phyloP scores from a whole-genome alignment of 345 rosid genomes.

The Viola odorata region DNA sequence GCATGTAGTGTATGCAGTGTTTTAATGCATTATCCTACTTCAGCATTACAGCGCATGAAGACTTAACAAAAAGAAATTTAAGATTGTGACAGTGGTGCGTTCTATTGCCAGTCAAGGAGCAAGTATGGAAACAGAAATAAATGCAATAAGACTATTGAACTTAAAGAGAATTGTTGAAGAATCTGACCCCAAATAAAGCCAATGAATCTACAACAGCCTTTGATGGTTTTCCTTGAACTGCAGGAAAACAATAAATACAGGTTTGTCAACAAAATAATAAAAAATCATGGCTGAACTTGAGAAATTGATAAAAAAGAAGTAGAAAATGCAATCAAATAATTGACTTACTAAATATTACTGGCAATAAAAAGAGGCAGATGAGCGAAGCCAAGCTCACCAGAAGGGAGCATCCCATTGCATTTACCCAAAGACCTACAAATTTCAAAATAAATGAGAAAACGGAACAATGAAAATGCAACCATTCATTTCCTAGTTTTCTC shows the following conservation, averaged over 20 bases:
- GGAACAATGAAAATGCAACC: too few species aligned
- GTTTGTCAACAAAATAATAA: not conserved
- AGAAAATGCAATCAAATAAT: not conserved
- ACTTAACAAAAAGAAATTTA: too few species aligned
- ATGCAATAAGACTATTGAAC: not conserved
- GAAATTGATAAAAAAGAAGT: not conserved
- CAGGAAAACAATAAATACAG: slow-evolving; percentile 17
- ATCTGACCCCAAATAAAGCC: slow-evolving; percentile 91
- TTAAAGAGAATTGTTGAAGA: slow-evolving; percentile 15
- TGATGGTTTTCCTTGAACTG: slow-evolving; percentile 95
- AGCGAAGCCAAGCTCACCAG: slow-evolving; percentile 98
- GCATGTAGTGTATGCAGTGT: too few species aligned
- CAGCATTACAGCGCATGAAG: too few species aligned
- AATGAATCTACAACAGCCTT: slow-evolving; percentile 80
- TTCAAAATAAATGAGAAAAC: too few species aligned
- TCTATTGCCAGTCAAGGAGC: too few species aligned
- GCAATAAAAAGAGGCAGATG: slow-evolving; percentile 76
- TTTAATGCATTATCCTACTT: too few species aligned
- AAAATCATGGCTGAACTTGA: not conserved
- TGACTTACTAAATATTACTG: slow-evolving; percentile 70
- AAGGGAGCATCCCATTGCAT: slow-evolving; percentile 93
- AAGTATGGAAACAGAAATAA: too few species aligned
- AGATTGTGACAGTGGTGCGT: too few species aligned
- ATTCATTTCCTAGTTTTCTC: too few species aligned
- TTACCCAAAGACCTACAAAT: slow-evolving; percentile 60